Evolutionary conservation across 352 stramenopile genomes (phyloP), one percentile per base, ranked within the genome.

Genomic region (Pythium phragmiticola): DNA sequence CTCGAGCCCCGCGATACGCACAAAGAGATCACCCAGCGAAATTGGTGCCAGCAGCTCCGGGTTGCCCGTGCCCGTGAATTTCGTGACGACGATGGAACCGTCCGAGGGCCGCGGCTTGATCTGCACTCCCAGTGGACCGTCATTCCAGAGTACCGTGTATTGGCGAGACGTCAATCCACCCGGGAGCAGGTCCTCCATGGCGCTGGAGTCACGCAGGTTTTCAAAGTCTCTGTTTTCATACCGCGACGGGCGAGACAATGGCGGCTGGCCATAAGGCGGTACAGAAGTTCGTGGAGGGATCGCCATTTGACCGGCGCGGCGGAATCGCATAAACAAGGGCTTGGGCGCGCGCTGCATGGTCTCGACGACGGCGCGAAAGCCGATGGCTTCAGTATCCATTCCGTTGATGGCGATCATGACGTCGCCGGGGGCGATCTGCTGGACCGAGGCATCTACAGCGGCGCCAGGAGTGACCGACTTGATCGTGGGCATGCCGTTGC

Each of bases 81-180:
- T 76, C 7, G 87, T 81, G 36, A 95, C 80, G 16, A 91, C 75
- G n/a, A 94, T 81, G 14, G 70, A 72, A 7, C 81, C 76, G 47
- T 88, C 62, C 17, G 21, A 74, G 43, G 64, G 76, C 4, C 78
- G 87, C 19, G 75, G 79, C 36, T 88, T 90, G 58, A 95, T 92
- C 65, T 93, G 84, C 55, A 95, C 89, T 11, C 87, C 87, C 6
- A 95, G 74, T 5, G 85, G 80, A 1, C 87, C 87, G 7, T 89
- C 79, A 19, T 74, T 68, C 87, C 87, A 95, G 19, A 90, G 52
- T 14, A 95, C 76, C 7, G 79, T 77, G 69, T 94, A 95, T 64
- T 94, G 82, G 30, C 65, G 73, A 4, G 76, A 68, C 5, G 47
- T 45, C 17, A 73, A 53, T 47, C 49, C 21, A 7, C 54, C 57